A percentile compares a stretch with the other conserved stretches of the same genome.
phyloP scores from a whole-genome alignment of 345 rosid species.

The Gossypium rotundifolium region DNA sequence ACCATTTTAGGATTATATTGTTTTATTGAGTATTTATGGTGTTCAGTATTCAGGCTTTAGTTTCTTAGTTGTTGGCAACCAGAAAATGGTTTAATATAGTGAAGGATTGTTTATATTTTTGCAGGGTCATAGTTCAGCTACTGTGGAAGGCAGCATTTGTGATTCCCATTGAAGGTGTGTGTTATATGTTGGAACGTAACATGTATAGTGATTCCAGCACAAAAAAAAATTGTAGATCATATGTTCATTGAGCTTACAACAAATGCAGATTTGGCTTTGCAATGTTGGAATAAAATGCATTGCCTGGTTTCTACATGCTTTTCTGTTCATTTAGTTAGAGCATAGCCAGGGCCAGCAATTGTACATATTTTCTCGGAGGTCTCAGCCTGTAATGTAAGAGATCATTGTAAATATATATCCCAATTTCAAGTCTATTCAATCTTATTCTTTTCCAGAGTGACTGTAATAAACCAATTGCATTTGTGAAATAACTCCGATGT shows the following conservation, averaged over 20 bases:
- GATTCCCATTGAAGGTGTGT: constrained; percentile 9
- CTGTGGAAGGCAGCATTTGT: constrained; percentile 7
- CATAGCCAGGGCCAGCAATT: background rate
- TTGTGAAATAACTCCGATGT: no score
- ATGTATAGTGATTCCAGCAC: constrained; percentile 30
- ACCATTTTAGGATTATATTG: background rate
- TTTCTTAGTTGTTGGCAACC: no score
- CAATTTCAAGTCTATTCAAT: no score
- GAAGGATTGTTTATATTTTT: constrained; percentile 3
- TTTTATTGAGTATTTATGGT: no score
- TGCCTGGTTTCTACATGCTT: background rate
- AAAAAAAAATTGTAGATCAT: constrained; percentile 15
- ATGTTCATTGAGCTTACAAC: constrained; percentile 4
- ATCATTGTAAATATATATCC: no score
- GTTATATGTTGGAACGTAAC: constrained; percentile 14
- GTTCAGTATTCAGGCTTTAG: no score
- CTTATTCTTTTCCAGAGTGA: no score
- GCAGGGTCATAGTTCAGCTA: constrained; percentile 21
- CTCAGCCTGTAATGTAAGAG: background rate
- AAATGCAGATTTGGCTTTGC: background rate
- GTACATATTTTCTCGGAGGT: background rate
- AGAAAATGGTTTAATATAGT: no score
- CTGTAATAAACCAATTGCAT: no score
- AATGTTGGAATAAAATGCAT: background rate
- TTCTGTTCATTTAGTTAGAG: background rate